Evolutionary conservation across 2,329 filamentous ascomycete genomes (phyloP).

Genomic region (Aspergillus calidoustus): DNA sequence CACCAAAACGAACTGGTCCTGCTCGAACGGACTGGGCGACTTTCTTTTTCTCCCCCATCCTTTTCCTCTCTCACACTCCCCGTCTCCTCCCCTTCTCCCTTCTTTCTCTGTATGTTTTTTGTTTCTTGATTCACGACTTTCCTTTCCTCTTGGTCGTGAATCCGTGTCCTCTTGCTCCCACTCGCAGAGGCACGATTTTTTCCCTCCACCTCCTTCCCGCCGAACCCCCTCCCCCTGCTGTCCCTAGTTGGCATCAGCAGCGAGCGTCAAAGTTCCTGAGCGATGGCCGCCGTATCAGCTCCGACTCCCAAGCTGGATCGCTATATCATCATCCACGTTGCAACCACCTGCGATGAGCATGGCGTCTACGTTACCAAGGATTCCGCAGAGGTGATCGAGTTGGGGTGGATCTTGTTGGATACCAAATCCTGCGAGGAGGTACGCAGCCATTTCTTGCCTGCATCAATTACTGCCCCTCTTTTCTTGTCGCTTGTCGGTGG

Average conservation of each 20-base stretch:
- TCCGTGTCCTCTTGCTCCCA: constrained; percentile 34
- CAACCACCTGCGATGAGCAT: constrained; percentile 98
- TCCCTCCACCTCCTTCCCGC: constrained; percentile 22
- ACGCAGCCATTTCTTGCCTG: constrained; percentile 42
- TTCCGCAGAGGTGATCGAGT: constrained; percentile 97
- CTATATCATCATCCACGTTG: constrained; percentile 97
- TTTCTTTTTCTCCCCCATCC: constrained; percentile 36
- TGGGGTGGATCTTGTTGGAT: constrained; percentile 96
- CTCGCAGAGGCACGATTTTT: constrained; percentile 33
- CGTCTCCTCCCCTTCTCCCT: constrained; percentile 17
- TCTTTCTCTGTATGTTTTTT: constrained; percentile 25
- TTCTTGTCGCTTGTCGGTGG: background rate
- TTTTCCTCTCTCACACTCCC: constrained; percentile 30
- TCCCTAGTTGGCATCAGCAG: constrained; percentile 32
- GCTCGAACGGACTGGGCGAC: constrained; percentile 21
- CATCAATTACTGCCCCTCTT: constrained; percentile 14
- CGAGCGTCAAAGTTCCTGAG: constrained; percentile 24
- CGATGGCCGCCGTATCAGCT: constrained; percentile 51
- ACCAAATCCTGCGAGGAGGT: constrained; percentile 93
- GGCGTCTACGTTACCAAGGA: constrained; percentile 99
- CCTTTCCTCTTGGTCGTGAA: constrained; percentile 29
- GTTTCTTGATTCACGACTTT: constrained; percentile 38
- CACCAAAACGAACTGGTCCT: constrained; percentile 25
- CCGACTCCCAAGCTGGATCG: constrained; percentile 81
- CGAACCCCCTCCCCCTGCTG: constrained; percentile 31